Evolutionary conservation across 2,329 filamentous ascomycete species (phyloP).

Genomic region (Pyrenochaeta sp.): DNA sequence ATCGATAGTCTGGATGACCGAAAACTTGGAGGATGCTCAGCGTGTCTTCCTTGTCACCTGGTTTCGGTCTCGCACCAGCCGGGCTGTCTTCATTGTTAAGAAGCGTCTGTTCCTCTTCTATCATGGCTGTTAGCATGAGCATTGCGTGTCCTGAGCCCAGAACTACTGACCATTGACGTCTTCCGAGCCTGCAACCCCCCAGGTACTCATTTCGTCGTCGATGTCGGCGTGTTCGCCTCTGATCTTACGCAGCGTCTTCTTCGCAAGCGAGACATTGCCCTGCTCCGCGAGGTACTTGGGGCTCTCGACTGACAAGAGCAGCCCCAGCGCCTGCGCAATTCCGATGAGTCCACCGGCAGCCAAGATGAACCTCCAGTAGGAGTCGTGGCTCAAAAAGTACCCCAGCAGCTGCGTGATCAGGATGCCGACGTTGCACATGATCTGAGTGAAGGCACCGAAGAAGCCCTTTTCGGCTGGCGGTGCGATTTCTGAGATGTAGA

Average conservation of each 20-base stretch:
- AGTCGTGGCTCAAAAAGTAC: conserved; percentile 83
- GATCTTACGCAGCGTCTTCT: conserved; percentile 75
- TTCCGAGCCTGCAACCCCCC: conserved; percentile 47
- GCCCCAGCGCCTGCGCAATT: conserved; percentile 70
- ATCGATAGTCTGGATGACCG: conserved; percentile 72
- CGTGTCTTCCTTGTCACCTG: conserved; percentile 43
- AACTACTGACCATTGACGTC: conserved; percentile 38
- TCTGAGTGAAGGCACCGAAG: conserved; percentile 85
- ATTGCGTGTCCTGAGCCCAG: too few species aligned
- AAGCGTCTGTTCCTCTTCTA: conserved; percentile 75
- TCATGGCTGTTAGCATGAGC: conserved; percentile 19
- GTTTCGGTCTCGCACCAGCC: conserved; percentile 28
- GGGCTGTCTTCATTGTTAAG: conserved; percentile 57
- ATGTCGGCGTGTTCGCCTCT: conserved; percentile 75
- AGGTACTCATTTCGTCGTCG: conserved; percentile 72
- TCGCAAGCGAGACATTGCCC: conserved; percentile 68
- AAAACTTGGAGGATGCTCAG: conserved; percentile 65
- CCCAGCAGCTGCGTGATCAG: conserved; percentile 83
- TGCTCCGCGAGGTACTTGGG: conserved; percentile 83
- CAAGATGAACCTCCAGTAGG: conserved; percentile 84
- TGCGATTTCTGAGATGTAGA: conserved; percentile 93
- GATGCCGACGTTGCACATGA: conserved; percentile 93
- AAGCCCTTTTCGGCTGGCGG: conserved; percentile 75
- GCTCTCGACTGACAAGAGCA: conserved; percentile 81
- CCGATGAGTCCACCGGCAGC: conserved; percentile 76